Conservation (phyloP, 139 green algal genomes). For the Chlamydomonas sp. region DNA sequence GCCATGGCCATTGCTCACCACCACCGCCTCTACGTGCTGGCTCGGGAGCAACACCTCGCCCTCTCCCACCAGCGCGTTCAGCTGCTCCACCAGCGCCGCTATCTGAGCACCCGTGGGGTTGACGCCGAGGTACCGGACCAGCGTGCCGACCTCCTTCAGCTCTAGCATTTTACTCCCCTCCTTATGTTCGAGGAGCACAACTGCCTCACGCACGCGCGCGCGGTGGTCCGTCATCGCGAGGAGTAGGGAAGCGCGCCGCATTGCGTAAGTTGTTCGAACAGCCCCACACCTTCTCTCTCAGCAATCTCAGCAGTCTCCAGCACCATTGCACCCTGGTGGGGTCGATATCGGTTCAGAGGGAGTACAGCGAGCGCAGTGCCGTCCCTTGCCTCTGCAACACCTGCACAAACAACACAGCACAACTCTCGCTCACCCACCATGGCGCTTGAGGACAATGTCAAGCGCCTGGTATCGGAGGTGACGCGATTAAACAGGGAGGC, state of each 20-base stretch:
- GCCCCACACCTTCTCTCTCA: background rate
- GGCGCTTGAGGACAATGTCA: conserved; percentile 38
- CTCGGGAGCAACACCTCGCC: conserved; percentile 15
- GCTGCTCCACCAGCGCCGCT: conserved; percentile 28
- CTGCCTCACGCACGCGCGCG: conserved; percentile 30
- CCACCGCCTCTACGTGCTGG: conserved; percentile 32
- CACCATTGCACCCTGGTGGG: too few relatives aligned
- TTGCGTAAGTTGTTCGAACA: background rate
- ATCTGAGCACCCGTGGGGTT: conserved; percentile 36
- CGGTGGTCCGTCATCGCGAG: background rate
- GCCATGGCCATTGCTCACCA: too few relatives aligned
- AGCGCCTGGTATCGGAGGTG: conserved; percentile 26
- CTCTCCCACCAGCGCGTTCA: conserved; percentile 21
- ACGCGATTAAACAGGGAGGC: conserved; percentile 26
- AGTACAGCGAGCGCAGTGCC: background rate
- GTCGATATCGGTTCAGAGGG: background rate
- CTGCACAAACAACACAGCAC: background rate
- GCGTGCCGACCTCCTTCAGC: conserved; percentile 39
- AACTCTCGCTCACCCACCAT: background rate
- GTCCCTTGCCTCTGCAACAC: background rate
- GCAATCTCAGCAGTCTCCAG: too few relatives aligned
- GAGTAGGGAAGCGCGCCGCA: background rate
- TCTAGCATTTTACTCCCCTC: conserved; percentile 44
- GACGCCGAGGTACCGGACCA: conserved; percentile 39
- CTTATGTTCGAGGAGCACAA: conserved; percentile 51